A percentile compares a stretch with the other conserved stretches of the same genome.
Evolutionary conservation across 495 filamentous ascomycete genomes (phyloP).

Genomic region (Talaromyces stipitatus): DNA sequence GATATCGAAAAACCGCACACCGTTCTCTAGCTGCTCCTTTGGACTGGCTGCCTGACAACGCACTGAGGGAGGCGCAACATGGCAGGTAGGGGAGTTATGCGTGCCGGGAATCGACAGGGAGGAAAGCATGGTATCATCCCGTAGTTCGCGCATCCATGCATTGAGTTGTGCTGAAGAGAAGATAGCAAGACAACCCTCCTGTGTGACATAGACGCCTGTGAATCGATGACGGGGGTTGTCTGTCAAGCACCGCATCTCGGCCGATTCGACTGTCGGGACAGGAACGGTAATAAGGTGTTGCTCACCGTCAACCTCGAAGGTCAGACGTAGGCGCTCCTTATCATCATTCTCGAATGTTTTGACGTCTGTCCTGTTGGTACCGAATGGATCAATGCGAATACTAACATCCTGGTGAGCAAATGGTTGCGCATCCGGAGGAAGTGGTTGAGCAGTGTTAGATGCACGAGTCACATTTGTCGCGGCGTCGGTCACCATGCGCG

Average conservation of each 20-base stretch:
- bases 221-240: conserved; percentile 54
- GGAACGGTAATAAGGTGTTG: conserved; percentile 55
- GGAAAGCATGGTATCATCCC: conserved; percentile 61
- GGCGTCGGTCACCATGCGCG: conserved; percentile 34
- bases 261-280: conserved; percentile 45
- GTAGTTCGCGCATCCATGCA: conserved; percentile 74
- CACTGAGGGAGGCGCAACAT: conserved; percentile 81
- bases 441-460: conserved; percentile 25
- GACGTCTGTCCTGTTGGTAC: conserved; percentile 47
- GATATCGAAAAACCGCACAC: conserved; percentile 91
- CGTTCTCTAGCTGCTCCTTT: conserved; percentile 73
- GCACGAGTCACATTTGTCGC: conserved; percentile 29
- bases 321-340: conserved; percentile 52
- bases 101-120: conserved; percentile 89
- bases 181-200: conserved; percentile 61
- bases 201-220: conserved; percentile 64
- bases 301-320: conserved; percentile 54
- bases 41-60: conserved; percentile 83
- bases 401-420: conserved; percentile 49
- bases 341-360: conserved; percentile 33
- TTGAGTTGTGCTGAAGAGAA: conserved; percentile 64
- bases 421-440: conserved; percentile 41
- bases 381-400: conserved; percentile 52
- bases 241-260: conserved; percentile 44
- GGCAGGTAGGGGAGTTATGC: conserved; percentile 83